Conservation (phyloP, 2,329 filamentous ascomycete genomes). For the Talaromyces rugulosus region DNA sequence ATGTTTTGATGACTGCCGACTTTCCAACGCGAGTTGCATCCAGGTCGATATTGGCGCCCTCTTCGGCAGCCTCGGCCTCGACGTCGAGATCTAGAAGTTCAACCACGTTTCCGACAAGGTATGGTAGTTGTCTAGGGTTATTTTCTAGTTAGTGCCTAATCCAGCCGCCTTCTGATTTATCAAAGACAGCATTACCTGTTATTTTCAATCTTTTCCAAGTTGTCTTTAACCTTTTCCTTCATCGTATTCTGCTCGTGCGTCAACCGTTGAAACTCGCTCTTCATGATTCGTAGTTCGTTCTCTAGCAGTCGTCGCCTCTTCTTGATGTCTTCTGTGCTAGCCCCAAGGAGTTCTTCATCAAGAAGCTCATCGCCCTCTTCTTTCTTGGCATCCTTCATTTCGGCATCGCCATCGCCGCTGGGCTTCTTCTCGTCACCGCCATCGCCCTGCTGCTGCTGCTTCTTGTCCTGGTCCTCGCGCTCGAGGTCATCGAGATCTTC, state of each 20-base stretch:
- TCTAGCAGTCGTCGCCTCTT: constrained; percentile 88
- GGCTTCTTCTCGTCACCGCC: constrained; percentile 46
- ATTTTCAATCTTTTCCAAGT: constrained; percentile 97
- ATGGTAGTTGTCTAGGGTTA: constrained; percentile 77
- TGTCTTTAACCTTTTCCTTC: constrained; percentile 99
- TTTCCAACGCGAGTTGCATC: constrained; percentile 96
- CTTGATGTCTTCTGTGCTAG: constrained; percentile 91
- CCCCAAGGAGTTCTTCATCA: constrained; percentile 87
- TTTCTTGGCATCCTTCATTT: constrained; percentile 77
- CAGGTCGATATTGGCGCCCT: constrained; percentile 97
- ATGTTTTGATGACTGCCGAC: constrained; percentile 98
- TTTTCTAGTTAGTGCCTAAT: background rate
- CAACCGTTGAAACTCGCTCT: constrained; percentile 90
- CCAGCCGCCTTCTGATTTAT: constrained; percentile 6
- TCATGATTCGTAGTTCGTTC: constrained; percentile 98
- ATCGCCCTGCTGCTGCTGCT: constrained; percentile 55
- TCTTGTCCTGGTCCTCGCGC: constrained; percentile 68
- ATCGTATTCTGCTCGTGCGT: constrained; percentile 94
- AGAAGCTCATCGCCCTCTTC: constrained; percentile 74
- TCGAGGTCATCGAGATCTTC: constrained; percentile 90
- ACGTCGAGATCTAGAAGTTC: constrained; percentile 96
- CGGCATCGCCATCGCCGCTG: constrained; percentile 67
- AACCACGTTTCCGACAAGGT: constrained; percentile 96
- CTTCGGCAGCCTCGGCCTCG: constrained; percentile 90
- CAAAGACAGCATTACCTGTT: constrained; percentile 63